phyloP scores from a whole-genome alignment of 2,329 filamentous ascomycete species.

The Periconia digitata region DNA sequence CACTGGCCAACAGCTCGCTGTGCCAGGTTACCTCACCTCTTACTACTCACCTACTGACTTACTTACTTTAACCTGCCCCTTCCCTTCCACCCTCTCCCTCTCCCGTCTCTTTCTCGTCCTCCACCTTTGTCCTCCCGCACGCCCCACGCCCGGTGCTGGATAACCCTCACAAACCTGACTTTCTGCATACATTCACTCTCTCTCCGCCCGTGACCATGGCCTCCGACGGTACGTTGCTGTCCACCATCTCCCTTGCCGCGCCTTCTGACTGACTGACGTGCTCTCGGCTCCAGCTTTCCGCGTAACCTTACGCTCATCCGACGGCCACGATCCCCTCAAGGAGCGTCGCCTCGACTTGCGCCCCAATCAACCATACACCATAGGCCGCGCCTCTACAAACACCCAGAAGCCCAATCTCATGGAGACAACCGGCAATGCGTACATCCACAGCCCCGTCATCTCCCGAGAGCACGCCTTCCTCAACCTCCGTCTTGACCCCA shows the following conservation, averaged over 20 bases:
- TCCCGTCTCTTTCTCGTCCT: too few relatives aligned
- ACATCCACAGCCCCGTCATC: conserved; percentile 72
- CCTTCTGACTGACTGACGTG: conserved; percentile 12
- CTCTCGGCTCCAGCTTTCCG: conserved; percentile 24
- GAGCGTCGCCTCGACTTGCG: conserved; percentile 34
- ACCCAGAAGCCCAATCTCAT: conserved; percentile 44
- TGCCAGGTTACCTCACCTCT: neutral
- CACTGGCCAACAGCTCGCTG: too few relatives aligned
- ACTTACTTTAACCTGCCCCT: too few relatives aligned
- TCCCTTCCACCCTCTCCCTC: too few relatives aligned
- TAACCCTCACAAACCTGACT: neutral
- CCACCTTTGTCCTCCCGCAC: too few relatives aligned
- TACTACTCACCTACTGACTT: neutral
- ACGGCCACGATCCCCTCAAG: conserved; percentile 45
- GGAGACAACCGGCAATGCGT: conserved; percentile 58
- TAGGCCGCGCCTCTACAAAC: conserved; percentile 49
- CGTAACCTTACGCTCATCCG: conserved; percentile 32
- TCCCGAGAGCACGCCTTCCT: conserved; percentile 66
- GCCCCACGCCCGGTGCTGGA: too few relatives aligned
- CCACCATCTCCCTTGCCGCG: neutral
- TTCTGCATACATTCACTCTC: neutral
- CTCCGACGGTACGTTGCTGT: conserved; percentile 1
- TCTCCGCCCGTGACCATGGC: conserved; percentile 2
- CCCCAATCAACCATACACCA: conserved; percentile 28
- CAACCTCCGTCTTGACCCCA: conserved; percentile 19